Percentiles rank a stretch among this genome's conserved stretches.
phyloP scores from a whole-genome alignment of 2,329 filamentous ascomycete genomes.

The Dactylellina leptospora region DNA sequence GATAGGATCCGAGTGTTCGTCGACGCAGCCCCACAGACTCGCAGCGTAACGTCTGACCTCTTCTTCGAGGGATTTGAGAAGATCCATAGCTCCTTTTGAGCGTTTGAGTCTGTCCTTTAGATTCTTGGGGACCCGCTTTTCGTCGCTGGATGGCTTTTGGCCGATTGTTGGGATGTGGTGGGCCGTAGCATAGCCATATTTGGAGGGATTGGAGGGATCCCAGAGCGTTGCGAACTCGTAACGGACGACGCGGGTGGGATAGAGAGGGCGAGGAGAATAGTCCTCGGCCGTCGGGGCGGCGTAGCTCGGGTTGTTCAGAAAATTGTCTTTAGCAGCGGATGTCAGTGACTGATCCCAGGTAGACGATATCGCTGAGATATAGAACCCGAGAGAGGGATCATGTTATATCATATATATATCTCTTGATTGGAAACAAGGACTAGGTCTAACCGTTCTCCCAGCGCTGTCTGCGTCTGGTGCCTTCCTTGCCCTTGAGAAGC shows the following conservation, averaged over 20 bases:
- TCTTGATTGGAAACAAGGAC: no score
- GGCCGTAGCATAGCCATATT: conserved; percentile 59
- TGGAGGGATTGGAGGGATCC: conserved; percentile 69
- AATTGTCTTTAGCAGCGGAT: conserved; percentile 77
- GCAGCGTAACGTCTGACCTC: conserved; percentile 70
- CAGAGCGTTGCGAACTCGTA: conserved; percentile 89
- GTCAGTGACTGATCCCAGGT: no score
- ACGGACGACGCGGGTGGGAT: conserved; percentile 79
- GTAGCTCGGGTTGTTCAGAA: conserved; percentile 84
- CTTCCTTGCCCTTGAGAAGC: conserved; percentile 87
- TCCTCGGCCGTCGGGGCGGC: conserved; percentile 83
- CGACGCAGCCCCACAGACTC: conserved; percentile 42
- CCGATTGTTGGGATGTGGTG: conserved; percentile 60
- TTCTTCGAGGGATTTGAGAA: conserved; percentile 84
- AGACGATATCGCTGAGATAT: no score
- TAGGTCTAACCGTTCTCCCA: conserved; percentile 88
- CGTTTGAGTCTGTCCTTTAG: conserved; percentile 83
- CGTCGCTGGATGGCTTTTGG: conserved; percentile 64
- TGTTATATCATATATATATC: no score
- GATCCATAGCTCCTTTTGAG: conserved; percentile 74
- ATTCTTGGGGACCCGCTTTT: conserved; percentile 76
- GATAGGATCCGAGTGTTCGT: conserved; percentile 53
- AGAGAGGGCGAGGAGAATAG: conserved; percentile 82
- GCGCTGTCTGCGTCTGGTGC: conserved; percentile 81
- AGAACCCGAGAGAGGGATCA: no score